These are phyloP conservation scores for maize (Zea mays) DNA, from an alignment of 176 grass and related monocot species.

Conservation along the genomic window Zm-B73-REFERENCE-NAM-5.0 NC_050102.1:150734501-150735000, in stretches of 20 bases:
- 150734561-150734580: background rate
- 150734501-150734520: slow-evolving; percentile 66
- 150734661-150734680: slow-evolving; percentile 52
- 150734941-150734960: slow-evolving; percentile 29
- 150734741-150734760: background rate
- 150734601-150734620: slow-evolving; percentile 71
- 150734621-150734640: slow-evolving; percentile 51
- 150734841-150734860: background rate
- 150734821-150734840: slow-evolving; percentile 54
- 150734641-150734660: slow-evolving; percentile 4
- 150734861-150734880: background rate
- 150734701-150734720: slow-evolving; percentile 58
- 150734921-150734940: slow-evolving; percentile 4
- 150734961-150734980: background rate
- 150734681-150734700: slow-evolving; percentile 66
- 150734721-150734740: slow-evolving; percentile 33
- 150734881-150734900: slow-evolving; percentile 13
- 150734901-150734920: slow-evolving; percentile 20
- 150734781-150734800: slow-evolving; percentile 56
- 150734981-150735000: background rate
- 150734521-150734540: slow-evolving; percentile 48
- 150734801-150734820: slow-evolving; percentile 59
- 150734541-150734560: background rate
- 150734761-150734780: background rate
- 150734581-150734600: slow-evolving; percentile 39